phyloP scores from a whole-genome alignment of 106 monocot species.

The Ottelia alismoides region DNA sequence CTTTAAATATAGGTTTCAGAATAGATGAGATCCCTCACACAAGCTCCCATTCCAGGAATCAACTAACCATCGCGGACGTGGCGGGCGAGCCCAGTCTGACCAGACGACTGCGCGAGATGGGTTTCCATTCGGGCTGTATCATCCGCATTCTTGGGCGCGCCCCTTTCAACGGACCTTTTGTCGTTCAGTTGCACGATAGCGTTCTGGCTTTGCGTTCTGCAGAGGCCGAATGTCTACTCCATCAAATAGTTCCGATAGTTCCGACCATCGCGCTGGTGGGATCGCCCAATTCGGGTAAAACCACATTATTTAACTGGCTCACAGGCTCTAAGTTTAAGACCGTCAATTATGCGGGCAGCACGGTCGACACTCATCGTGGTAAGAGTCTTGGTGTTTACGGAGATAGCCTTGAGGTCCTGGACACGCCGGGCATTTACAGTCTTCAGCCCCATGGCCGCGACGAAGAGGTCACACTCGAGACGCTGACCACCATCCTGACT shows the following conservation, averaged over 20 bases:
- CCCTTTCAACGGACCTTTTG: not conserved
- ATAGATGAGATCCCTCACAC: not conserved
- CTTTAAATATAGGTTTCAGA: too few species aligned
- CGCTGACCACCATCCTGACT: too few species aligned
- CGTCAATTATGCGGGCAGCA: not conserved
- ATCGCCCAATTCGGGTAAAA: not conserved
- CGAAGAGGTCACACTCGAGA: too few species aligned
- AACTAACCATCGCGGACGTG: not conserved
- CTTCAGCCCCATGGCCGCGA: too few species aligned
- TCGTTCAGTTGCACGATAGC: not conserved
- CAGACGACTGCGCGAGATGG: not conserved
- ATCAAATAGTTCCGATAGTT: not conserved
- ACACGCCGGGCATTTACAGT: too few species aligned
- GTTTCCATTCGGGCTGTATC: not conserved
- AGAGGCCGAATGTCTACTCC: not conserved
- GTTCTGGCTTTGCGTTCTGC: not conserved
- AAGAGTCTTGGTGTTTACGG: too few species aligned
- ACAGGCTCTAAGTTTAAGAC: not conserved
- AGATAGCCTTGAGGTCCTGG: too few species aligned
- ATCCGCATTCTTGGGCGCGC: not conserved
- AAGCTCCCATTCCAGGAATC: not conserved
- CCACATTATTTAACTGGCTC: not conserved
- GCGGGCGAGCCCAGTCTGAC: not conserved
- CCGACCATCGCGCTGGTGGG: not conserved
- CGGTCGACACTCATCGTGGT: not conserved